Evolutionary conservation across 768 basidiomycete genomes (phyloP), one percentile per base, ranked within the genome.

Genomic region (Kwoniella sp.): DNA sequence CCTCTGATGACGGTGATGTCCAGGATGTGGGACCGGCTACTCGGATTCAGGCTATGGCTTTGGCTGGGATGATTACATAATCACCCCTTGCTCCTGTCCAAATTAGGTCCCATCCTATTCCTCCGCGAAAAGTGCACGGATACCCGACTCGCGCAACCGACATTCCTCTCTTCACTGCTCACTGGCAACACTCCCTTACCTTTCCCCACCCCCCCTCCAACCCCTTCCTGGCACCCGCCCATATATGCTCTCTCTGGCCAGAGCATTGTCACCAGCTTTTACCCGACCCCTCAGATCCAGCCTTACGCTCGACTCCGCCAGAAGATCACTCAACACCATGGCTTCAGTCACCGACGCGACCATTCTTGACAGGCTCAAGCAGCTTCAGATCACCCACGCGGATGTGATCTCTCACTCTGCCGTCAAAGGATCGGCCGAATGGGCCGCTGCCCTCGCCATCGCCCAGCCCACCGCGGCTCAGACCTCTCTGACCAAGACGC

Each of bases 401-500:
- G 50, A 45, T 23, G 44, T 63, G 15, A 50, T 88, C 41, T 71
- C 75, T 32, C 89, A 92, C 68, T 72, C 75, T 8, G 76, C 80
- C 23, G 80, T 85, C 3, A 81, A 78, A 51, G 87, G 86, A 36
- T 87, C 85, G 1, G 79, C 82, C 0, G 75, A 82, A 42, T 92
- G 89, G 89, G 81, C 80, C 57, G 83, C 83, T 33, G 82, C 83
- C 33, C 75, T 93, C 62, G 76, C 52, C 27, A 47, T 31, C 15
- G 26, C 44, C 6, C 20, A 33, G 14, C 52, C 52, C 5, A 47
- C 28, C 7, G 19, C 44, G 10, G n/a, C 44, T 25, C 34, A 46
- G 31, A 45, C 37, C 17, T 28, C 31, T 32, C 20, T 57, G 22
- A 54, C 56, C 34, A 37, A 48, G 28, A 48, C 37, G 31, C 34